Base-by-base conservation (phyloP, 1,284 basidiomycete genomes). In the Singerocomus rubriflavus region DNA sequence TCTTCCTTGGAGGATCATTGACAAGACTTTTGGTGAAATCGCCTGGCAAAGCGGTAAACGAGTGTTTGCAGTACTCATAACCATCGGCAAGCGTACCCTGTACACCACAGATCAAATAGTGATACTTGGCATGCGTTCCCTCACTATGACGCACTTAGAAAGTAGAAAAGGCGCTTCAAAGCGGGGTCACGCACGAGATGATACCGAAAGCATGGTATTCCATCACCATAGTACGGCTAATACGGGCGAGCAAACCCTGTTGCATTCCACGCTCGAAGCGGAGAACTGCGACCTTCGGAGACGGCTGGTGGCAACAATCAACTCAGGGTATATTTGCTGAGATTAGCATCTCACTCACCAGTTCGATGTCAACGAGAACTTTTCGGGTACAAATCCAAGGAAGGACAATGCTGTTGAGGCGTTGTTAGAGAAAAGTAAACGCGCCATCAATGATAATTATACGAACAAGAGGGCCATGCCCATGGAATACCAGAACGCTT, bases 21-120 rank as follows among this genome's bases (percentile, higher is more conserved):
- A 88, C 84, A 26, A 88, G 78, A 50, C 81, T 77, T 48, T 75
- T 75, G 21, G 86, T 89, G 65, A 88, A 89, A 62, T 88, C 85
- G 51, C 84, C 80, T 81, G 46, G 12, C 43, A 33, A 46, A 47
- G 8, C 36, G 47, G 46, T 56, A 38, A 53, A 36, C 27, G 37
- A 38, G n/a, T 10, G 27, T 29, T 34, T 30, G 12, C 9, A 45
- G 11, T 37, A 36, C 31, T 47, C 21, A 27, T 41, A 27, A 17
- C 16, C 33, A 12, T 26, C 21, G 48, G 13, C 9, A 40, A 53
- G 48, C 48, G 30, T 55, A 76, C 82, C 85, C 73, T 88, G 85
- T 41, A 88, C 86, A 67, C 85, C 87, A 57, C 81, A 84, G 53
- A 89, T 83, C 75, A 89, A 70, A 68, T 86, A 89, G 66, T 89